phyloP scores from a whole-genome alignment of 2,329 filamentous ascomycete species.

The Fusarium sp. region DNA sequence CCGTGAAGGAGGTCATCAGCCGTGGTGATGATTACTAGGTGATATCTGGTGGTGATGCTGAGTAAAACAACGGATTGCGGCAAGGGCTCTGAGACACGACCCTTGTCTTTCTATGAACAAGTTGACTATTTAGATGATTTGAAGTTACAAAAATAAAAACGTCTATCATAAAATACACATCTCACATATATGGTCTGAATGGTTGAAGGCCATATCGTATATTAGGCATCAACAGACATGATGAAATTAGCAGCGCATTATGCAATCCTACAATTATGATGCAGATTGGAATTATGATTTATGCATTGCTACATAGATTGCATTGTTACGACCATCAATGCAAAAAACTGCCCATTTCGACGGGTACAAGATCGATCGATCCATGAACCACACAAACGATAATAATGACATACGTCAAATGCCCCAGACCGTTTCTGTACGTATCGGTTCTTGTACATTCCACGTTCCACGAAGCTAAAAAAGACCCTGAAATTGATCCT shows the following conservation, averaged over 20 bases:
- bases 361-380: slow-evolving; percentile 44
- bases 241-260: not conserved
- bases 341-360: slow-evolving; percentile 27
- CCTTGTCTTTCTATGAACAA: slow-evolving; percentile 42
- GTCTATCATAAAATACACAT: not conserved
- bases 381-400: slow-evolving; percentile 4
- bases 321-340: slow-evolving; percentile 17
- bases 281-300: not conserved
- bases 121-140: slow-evolving; percentile 10
- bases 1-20: slow-evolving; percentile 88
- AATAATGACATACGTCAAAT: slow-evolving; percentile 1
- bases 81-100: slow-evolving; percentile 51
- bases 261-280: not conserved
- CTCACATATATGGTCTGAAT: not conserved
- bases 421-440: slow-evolving; percentile 3
- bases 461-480: slow-evolving; percentile 26
- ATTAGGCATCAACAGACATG: not conserved
- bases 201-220: not conserved
- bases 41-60: not conserved
- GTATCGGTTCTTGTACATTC: slow-evolving; percentile 39
- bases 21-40: slow-evolving; percentile 84
- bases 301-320: slow-evolving; percentile 28
- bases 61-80: slow-evolving; percentile 25
- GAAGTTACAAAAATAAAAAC: slow-evolving; percentile 13
- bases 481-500: slow-evolving; percentile 37